phyloP scores from a whole-genome alignment of 148 eudicot genomes.

The Cornus controversa region DNA sequence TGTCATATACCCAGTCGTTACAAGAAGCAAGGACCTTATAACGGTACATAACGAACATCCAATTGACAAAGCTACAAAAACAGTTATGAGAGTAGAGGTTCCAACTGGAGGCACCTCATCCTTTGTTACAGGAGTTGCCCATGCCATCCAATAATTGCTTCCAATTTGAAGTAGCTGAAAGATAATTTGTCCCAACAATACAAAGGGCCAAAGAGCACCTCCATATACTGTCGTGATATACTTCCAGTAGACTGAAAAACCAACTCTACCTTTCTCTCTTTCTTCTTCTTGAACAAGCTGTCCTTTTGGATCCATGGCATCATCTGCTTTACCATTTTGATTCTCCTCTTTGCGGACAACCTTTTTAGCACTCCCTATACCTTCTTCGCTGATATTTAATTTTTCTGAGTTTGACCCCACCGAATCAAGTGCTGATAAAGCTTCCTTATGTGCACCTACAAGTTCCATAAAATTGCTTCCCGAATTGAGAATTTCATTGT shows the following conservation, averaged over 20 bases:
- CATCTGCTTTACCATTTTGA: neutral
- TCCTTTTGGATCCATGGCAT: neutral
- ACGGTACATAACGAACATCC: neutral
- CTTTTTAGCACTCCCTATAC: neutral
- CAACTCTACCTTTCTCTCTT: slow-evolving; percentile 1
- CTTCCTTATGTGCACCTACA: neutral
- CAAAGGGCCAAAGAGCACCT: neutral
- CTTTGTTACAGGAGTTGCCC: neutral
- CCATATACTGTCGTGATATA: neutral
- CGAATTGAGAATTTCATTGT: neutral
- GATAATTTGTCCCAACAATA: neutral
- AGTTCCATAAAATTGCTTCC: neutral
- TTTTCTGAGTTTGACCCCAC: neutral
- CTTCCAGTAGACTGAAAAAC: neutral
- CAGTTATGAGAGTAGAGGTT: neutral
- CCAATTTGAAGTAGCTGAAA: slow-evolving; percentile 2
- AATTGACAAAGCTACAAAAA: neutral
- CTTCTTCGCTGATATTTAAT: neutral
- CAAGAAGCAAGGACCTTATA: neutral
- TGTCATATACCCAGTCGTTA: neutral
- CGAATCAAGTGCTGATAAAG: neutral
- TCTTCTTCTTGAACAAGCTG: slow-evolving; percentile 1
- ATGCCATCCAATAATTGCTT: slow-evolving; percentile 2
- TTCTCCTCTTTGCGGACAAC: neutral
- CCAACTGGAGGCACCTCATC: neutral